Evolutionary conservation across 805 yeast species (phyloP).

Genomic region (Saccharomycopsis sp.): DNA sequence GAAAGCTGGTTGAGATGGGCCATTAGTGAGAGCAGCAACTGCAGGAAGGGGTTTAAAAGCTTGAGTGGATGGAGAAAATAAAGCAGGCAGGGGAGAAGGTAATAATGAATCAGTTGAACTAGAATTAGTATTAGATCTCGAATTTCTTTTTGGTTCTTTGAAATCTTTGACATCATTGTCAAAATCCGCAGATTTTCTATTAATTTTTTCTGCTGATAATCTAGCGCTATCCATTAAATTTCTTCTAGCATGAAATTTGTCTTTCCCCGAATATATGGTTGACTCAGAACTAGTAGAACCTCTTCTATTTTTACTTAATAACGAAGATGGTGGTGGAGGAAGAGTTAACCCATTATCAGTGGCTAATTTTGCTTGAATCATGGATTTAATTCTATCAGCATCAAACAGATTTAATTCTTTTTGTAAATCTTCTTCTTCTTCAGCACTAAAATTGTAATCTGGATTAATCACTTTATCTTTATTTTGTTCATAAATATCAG

Average conservation of each 20-base stretch:
- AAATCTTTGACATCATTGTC: not conserved
- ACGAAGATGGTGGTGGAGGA: not conserved
- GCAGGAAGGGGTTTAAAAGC: not conserved
- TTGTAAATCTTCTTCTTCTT: constrained; percentile 11
- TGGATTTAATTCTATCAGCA: constrained; percentile 6
- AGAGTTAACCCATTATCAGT: constrained; percentile 11
- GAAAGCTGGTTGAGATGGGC: not conserved
- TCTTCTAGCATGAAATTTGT: constrained; percentile 16
- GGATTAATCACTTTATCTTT: constrained; percentile 11
- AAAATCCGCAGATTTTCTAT: not conserved
- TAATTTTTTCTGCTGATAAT: not conserved
- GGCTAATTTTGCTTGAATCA: constrained; percentile 16
- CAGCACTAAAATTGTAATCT: constrained; percentile 8
- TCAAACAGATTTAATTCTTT: constrained; percentile 14
- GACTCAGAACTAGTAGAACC: not conserved
- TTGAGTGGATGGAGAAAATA: not conserved
- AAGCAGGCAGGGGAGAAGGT: constrained; percentile 2
- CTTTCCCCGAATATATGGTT: constrained; percentile 3
- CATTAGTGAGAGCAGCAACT: not conserved
- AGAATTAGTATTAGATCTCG: not conserved
- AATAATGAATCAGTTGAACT: not conserved
- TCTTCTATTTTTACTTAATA: not conserved
- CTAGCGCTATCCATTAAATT: constrained; percentile 7
- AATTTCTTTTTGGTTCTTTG: not conserved
- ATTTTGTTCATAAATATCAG: constrained; percentile 12